Base-by-base conservation (phyloP, 2,329 filamentous ascomycete species). In the Trichophyton mentagrophytes region DNA sequence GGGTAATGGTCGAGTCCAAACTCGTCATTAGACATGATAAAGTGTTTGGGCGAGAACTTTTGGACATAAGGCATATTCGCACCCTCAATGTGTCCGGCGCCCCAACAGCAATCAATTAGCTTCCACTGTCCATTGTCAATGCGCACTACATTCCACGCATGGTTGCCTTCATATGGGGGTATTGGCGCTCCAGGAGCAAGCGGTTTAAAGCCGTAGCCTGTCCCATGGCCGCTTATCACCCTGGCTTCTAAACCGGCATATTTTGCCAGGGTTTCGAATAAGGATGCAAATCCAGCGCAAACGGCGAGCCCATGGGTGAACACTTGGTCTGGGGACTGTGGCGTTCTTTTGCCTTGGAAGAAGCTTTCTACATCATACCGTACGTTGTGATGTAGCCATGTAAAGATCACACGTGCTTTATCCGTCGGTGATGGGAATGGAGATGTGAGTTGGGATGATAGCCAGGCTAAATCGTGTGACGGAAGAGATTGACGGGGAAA, bases 331-430 rank as follows among this genome's bases (percentile, higher is more conserved):
- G 90, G 86, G 0, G 84, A 86, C 47, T 84, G 85, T 6, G 81
- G 78, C 64, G 84, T 80, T 36, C 95, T 77, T 55, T 78, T 84
- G 40, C 85, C 82, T 61, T 80, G 82, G 69, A 95, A 95, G 76
- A 96, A 95, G 25, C 85, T 82, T 27, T 83, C 80, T 0, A 85
- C 84, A 70, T 97, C 89, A 71, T 97, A 99, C 55, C 80, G 80
- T 61, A 99, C 85, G 67, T 97, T 97, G 73, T 97, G 86, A 73
- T 97, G 92, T 46, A 91, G 84, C 93, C 93, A 99, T 0, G 88
- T 89, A 71, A 97, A 97, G 62, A 99, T 89, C 1, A 85, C 90
- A 30, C 93, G 82, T 1, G 93, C 92, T 76, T 96, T 96, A 73
- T 97, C 92, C 0, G 92, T 96, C 1, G 78, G 76, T 0, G 89